Base-by-base conservation (phyloP, 2,329 filamentous ascomycete genomes). In the Elsinoe perseae region DNA sequence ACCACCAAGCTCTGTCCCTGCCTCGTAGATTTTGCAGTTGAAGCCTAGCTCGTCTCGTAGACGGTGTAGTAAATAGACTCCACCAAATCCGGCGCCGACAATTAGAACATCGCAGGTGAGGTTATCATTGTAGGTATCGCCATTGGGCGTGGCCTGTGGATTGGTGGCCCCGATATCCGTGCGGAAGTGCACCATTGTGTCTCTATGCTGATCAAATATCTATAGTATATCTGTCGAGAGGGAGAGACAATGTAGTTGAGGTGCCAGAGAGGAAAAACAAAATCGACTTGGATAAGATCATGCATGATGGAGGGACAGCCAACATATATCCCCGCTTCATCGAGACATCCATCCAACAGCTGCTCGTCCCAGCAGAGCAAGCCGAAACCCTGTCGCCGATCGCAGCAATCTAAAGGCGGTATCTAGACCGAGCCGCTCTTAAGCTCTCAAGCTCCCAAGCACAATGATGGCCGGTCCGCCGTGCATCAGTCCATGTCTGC, bases 1-100 rank as follows among this genome's bases (percentile, higher is more conserved):
- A 12, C 70, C 70, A 34, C 70, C 70, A 53, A 71, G 67, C 32
- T 66, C 65, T 9, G 59, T 61, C 2, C 67, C 70, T 2, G 67
- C 63, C 54, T 72, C 70, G 54, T 71, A 66, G 56, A 69, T 64
- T 46, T 69, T 68, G 52, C 64, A 62, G 1, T 64, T 64, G 28
- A 69, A 60, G 9, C 69, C 69, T 18, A 52, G 48, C 58, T 66
- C 60, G 21, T 63, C 61, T n/a, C 68, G 64, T 27, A 70, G 59
- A 30, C 65, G 60, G 57, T 70, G 61, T 16, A 64, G 57, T 2
- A 65, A 60, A 27, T 64, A 65, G 38, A 64, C 60, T 55, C 64
- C 64, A 38, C 62, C 61, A 38, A 66, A 66, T n/a, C 64, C 64
- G 10, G 64, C 64, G 28, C 64, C 64, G 16, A 66, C 63, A 42